Evolutionary conservation across 2,329 filamentous ascomycete species (phyloP), one percentile per base, ranked within the genome.

Genomic region (Knoxdaviesia proteae): DNA sequence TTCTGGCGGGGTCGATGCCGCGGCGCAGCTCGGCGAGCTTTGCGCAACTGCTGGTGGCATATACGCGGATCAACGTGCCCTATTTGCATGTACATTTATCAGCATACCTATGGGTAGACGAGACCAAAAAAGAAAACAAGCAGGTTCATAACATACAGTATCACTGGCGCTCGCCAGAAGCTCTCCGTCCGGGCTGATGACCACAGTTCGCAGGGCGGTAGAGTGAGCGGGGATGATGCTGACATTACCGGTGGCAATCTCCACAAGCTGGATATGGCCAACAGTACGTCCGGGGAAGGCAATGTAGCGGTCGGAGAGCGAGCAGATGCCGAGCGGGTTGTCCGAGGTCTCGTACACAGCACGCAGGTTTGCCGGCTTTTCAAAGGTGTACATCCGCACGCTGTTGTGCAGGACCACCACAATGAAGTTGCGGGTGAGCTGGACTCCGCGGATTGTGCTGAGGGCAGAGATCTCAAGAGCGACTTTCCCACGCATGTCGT

Each of bases 211-310:
- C 11, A 98, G 63, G 0, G 80, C 68, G 1, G 80, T 80, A 5
- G 79, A 77, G 56, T 98, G 90, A 3, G 88, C 90, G 1, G 86
- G 84, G 46, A 96, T 84, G 56, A 98, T 94, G 61, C 80, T 92
- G 49, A 96, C 84, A 52, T 83, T 88, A 41, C 77, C 77, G 0
- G 77, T 84, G 11, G 68, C 65, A 7, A 92, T 61, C 51, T 92
- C 77, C 42, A 94, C 80, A 1, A 96, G 63, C 56, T 94, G 87
- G 32, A 96, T 79, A 53, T 98, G 90, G 8, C 90, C 90, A 0
- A 74, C 62, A 1, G 81, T 87, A 42, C 84, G 72, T n/a, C 88
- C 88, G 0, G 88, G 88, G 48, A 96, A 90, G 1, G 80, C 83
- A 6, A 94, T 65, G 34, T 77, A 66, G 49, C 77, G 77, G 35